Base-by-base conservation (phyloP, 1,139 yeast species). In the Geotrichum australiense region DNA sequence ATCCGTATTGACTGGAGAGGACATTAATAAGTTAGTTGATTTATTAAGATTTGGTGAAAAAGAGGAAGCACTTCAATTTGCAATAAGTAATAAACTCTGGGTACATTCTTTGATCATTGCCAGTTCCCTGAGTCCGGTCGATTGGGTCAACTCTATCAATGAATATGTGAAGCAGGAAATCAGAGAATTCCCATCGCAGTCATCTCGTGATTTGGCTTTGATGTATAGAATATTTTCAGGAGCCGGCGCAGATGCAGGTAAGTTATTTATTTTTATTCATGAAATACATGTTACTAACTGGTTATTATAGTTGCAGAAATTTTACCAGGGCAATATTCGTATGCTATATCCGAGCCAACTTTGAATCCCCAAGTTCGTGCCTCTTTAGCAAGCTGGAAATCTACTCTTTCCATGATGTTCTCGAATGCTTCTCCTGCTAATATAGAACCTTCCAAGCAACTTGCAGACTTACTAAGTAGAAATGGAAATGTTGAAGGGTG, bases 71-170 rank as follows among this genome's bases (percentile, higher is more conserved):
- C 63, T 87, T 42, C 69, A 73, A 22, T 66, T 69, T 45, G 76
- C 93, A 1, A 59, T 86, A 24, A 69, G 73, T 2, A 73, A 74
- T 45, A 74, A 78, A 11, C 84, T 85, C 49, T 87, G 87, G 83
- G 77, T 94, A 0, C 69, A 87, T 58, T 83, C 95, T 0, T 60
- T 89, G 43, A 62, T 86, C 30, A 66, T 89, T 44, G 80, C 94
- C 1, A 73, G 80, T 46, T 63, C 84, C 12, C 63, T 76, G 25
- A 81, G 93, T 1, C 72, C 74, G 12, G 78, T 75, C 3, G 68
- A 70, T 37, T 81, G 86, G 73, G 65, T 76, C 5, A 66, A 69
- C 24, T 71, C 80, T 10, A 80, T 80, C 1, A 65, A 69, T 14
- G 63, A 66, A 33, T 79, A 74, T 57, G 62, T 75, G 5, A 55